phyloP scores from a whole-genome alignment of 306 rosid species.

The Neltuma alba region DNA sequence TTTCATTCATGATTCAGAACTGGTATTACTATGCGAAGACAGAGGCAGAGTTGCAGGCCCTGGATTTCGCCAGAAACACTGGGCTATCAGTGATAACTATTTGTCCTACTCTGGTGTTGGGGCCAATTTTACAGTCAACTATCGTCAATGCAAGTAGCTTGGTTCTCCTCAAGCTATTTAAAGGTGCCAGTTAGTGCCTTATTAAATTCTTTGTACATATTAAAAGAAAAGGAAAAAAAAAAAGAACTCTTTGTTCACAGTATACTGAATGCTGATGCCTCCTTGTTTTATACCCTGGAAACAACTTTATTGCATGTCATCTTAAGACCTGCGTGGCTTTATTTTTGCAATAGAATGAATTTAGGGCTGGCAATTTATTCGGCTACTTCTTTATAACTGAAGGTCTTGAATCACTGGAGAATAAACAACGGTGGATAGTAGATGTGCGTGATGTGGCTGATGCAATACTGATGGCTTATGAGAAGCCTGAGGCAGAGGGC shows the following conservation, averaged over 20 bases:
- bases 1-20: slow-evolving; percentile 48
- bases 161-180: slow-evolving; percentile 51
- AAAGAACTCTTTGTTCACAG: too few relatives aligned
- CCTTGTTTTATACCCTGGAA: background rate
- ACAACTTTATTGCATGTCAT: background rate
- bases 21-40: slow-evolving; percentile 83
- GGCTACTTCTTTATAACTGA: slow-evolving; percentile 25
- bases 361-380: slow-evolving; percentile 2
- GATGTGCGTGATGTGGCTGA: slow-evolving; percentile 71
- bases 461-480: slow-evolving; percentile 64
- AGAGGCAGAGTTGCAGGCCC: slow-evolving; percentile 72
- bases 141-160: slow-evolving; percentile 63
- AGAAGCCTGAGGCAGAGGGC: slow-evolving; percentile 73
- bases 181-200: slow-evolving; percentile 47
- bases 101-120: slow-evolving; percentile 55
- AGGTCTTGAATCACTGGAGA: slow-evolving; percentile 61
- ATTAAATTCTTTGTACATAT: slow-evolving; percentile 8
- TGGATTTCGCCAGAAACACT: slow-evolving; percentile 52
- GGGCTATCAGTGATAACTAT: slow-evolving; percentile 61
- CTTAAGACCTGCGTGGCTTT: slow-evolving; percentile 3
- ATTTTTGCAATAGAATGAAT: background rate
- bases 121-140: slow-evolving; percentile 68
- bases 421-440: slow-evolving; percentile 46
- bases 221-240: too few relatives aligned
- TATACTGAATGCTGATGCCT: background rate